phyloP scores from a whole-genome alignment of 1,139 yeast genomes.

The Spencermartinsiella ligniputridi region DNA sequence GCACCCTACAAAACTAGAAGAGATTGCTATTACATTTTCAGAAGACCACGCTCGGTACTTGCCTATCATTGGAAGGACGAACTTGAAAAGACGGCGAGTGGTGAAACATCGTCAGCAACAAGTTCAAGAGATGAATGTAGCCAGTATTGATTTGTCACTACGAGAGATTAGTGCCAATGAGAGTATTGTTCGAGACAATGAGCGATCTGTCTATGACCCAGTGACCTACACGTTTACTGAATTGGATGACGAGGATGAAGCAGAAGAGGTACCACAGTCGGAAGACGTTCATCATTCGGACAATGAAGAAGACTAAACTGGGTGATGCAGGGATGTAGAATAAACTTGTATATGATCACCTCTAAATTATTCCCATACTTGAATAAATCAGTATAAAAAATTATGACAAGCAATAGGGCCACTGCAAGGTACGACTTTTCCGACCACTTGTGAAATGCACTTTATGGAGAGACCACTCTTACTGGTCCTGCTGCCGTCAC shows the following conservation, averaged over 20 bases:
- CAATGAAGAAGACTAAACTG: too few species aligned
- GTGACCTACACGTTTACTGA: constrained; percentile 36
- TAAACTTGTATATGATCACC: too few species aligned
- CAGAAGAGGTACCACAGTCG: too few species aligned
- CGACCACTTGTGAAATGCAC: too few species aligned
- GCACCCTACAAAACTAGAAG: constrained; percentile 46
- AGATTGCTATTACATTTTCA: constrained; percentile 52
- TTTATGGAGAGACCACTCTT: too few species aligned
- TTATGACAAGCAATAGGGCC: too few species aligned
- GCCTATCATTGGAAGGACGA: constrained; percentile 74
- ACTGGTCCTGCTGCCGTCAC: too few species aligned
- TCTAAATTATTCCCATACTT: too few species aligned
- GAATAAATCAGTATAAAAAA: too few species aligned
- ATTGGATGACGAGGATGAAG: constrained; percentile 16
- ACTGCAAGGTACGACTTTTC: too few species aligned
- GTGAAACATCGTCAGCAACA: constrained; percentile 48
- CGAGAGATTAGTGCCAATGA: constrained; percentile 75
- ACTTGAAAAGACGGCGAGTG: constrained; percentile 77
- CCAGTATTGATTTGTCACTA: constrained; percentile 52
- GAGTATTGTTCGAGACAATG: constrained; percentile 59
- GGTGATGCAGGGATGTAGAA: too few species aligned
- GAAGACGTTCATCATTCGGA: too few species aligned
- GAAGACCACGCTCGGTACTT: constrained; percentile 64
- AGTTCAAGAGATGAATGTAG: constrained; percentile 44
- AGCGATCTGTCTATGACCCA: constrained; percentile 71